Evolutionary conservation across 176 grass and related monocot species (phyloP), one percentile per base, ranked within the genome.

Genomic region (Triticum turgidum): DNA sequence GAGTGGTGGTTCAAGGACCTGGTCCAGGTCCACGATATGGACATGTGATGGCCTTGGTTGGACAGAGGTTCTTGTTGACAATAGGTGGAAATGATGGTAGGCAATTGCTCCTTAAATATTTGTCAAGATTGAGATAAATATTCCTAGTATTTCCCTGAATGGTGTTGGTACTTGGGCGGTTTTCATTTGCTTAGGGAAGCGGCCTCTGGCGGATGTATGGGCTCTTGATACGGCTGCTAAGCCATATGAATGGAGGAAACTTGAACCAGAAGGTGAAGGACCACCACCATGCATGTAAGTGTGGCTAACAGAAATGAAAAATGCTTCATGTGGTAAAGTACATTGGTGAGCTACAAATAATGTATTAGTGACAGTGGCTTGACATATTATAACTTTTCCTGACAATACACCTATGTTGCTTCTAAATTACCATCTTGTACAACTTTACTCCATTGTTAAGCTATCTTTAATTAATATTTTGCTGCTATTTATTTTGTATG

Each of bases 231-330:
- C 97, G 18, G 97, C 97, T 69, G 97, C 97, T 68, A 99, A 99
- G 80, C 97, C 97, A 84, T 99, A 99, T 39, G 94, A 99, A 84
- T 99, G 97, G 97, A 92, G 97, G 74, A 99, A 99, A 90, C 92
- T 99, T 86, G 97, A 99, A 89, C 97, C 97, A 17, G 97, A 99
- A 90, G 97, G 97, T 75, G 97, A 99, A 88, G 97, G 94, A 47
- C 97, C 97, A 13, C 97, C 97, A 29, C 97, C 97, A 79, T 99
- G 97, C 97, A 99, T 99, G 97, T 99, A 92, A 97, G 92, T 94
- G 69, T 67, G 64, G 69, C 33, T 58, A 83, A 61, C 11, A 32
- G 59, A 54, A 67, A 82, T 0, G 33, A 21, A 11, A 42, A 79
- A 3, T 82, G 64, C 51, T 70, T 71, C 21, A 15, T 80, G 27